Evolutionary conservation across 1,284 basidiomycete species (phyloP).

Genomic region (Polyporus tsugae): DNA sequence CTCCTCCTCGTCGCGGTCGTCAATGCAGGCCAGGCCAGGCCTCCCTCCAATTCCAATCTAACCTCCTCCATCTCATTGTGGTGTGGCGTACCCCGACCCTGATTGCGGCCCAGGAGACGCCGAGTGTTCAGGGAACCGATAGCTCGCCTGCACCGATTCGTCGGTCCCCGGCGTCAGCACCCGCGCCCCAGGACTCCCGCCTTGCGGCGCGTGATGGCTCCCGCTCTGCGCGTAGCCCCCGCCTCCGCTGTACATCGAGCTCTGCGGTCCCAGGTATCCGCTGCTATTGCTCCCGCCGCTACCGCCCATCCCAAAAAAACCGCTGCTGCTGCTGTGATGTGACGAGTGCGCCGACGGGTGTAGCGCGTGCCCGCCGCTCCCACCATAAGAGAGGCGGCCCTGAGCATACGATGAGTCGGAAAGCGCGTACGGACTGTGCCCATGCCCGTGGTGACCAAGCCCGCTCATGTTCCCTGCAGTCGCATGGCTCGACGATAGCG

Average conservation of each 20-base stretch:
- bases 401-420: conserved; percentile 32
- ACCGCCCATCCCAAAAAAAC: conserved; percentile 21
- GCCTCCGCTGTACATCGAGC: conserved; percentile 32
- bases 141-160: conserved; percentile 36
- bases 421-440: conserved; percentile 37
- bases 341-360: conserved; percentile 35
- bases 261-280: conserved; percentile 35
- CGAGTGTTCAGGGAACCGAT: conserved; percentile 42
- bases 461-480: conserved; percentile 36
- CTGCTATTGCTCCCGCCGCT: conserved; percentile 37
- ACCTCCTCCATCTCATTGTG: conserved; percentile 30
- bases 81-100: conserved; percentile 46
- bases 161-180: conserved; percentile 38
- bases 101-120: conserved; percentile 42
- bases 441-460: conserved; percentile 36
- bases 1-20: neutral
- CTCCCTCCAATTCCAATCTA: neutral
- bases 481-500: conserved; percentile 38
- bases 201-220: conserved; percentile 34
- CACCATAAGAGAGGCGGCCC: conserved; percentile 36
- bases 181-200: conserved; percentile 35
- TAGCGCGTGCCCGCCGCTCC: conserved; percentile 30
- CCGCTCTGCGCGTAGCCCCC: conserved; percentile 35
- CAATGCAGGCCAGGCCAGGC: neutral
- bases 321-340: conserved; percentile 22